Base-by-base conservation (phyloP, 2,329 filamentous ascomycete genomes). In the Talaromyces pinophilus region DNA sequence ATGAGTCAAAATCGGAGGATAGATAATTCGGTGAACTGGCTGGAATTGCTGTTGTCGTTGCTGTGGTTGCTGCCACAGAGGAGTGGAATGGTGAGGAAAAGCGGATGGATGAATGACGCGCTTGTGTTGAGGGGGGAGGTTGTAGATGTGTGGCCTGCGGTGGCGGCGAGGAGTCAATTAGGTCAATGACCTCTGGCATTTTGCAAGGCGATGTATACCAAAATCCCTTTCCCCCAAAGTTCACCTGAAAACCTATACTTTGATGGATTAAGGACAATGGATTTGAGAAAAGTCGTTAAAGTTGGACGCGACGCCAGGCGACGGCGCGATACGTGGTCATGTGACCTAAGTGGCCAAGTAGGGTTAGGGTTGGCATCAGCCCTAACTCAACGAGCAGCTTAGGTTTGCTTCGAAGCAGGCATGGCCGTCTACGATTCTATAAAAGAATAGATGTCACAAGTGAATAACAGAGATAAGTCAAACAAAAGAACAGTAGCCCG, bases 151-250 rank as follows among this genome's bases (percentile, higher is more conserved):
- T 17, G 5, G 71, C 68, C 17, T 57, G n/a, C 13, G 69, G 63
- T 6, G 72, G 75, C 13, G 76, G 73, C 22, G 76, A 74, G 2
- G 77, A 80, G 17, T 77, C 78, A 25, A 80, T 54, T 6, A 81
- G 72, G 65, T 75, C 71, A 63, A 81, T 80, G 44, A 80, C 70
- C 65, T 80, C 77, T 59, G 74, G 76, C 79, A 80, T 81, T 54
- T 46, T 63, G 28, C 30, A 13, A n/a, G 52, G 30, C 25, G 35
- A 17, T 35, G 44, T 48, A 50, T 40, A 65, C 54, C 57, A 44
- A 60, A 42, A 44, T 19, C 15, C 57, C 38, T 46, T 19, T 7
- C 57, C 57, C 25, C 54, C 33, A 57, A 40, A 40, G 17, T 7
- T 15, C 25, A 22, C 19, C 54, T 38, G 2, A 8, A 11, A 25